These are phyloP conservation scores for Voacanga thouarsii DNA, from an alignment of 257 asterid species.

Conservation along the genomic window DNA sequence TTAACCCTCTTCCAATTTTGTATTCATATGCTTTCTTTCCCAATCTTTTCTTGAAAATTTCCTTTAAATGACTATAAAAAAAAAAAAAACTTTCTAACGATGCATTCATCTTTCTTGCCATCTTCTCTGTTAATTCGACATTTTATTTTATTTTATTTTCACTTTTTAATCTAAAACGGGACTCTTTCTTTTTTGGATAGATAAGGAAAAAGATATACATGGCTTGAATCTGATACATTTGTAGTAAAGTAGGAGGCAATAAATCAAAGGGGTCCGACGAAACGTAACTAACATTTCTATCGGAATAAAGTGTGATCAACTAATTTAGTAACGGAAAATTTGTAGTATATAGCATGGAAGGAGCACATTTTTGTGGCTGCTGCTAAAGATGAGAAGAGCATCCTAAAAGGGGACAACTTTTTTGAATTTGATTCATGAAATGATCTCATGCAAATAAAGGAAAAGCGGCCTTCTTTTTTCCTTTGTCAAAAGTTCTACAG, in stretches of 20 bases:
- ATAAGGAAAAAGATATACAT: background rate
- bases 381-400: slow-evolving; percentile 2
- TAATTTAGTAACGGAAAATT: slow-evolving; percentile 11
- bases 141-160: background rate
- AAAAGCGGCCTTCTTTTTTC: slow-evolving; percentile 5
- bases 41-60: background rate
- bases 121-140: background rate
- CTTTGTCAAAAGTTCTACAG: slow-evolving; percentile 28
- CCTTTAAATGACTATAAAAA: background rate
- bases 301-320: background rate
- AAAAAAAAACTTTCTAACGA: background rate
- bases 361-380: background rate
- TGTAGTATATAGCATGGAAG: background rate
- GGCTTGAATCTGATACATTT: too few species aligned
- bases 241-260: background rate
- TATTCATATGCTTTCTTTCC: background rate
- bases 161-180: background rate
- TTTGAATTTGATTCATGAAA: slow-evolving; percentile 6
- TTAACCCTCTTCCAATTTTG: too few species aligned
- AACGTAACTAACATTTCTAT: background rate
- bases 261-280: background rate
- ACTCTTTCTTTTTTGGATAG: background rate
- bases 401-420: slow-evolving; percentile 14
- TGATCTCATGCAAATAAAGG: background rate
- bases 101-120: background rate